phyloP scores from a whole-genome alignment of 1,284 basidiomycete species.

The Cryptococcus sp. region DNA sequence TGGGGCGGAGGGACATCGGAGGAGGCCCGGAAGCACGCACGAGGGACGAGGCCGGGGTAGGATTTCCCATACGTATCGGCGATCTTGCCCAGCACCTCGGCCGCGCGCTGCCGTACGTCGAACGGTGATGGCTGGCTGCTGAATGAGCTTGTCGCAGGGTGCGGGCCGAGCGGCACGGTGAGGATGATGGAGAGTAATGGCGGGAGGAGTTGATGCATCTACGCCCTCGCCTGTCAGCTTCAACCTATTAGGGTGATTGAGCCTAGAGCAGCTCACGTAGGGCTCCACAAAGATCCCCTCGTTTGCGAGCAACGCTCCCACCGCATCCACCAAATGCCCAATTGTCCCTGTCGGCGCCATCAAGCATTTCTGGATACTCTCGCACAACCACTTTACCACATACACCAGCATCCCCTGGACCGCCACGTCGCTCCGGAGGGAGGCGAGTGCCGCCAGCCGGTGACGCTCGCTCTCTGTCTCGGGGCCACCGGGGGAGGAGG shows the following conservation, averaged over 20 bases:
- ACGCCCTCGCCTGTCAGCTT: neutral
- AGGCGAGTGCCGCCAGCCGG: conserved; percentile 82
- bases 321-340: conserved; percentile 74
- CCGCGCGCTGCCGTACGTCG: conserved; percentile 68
- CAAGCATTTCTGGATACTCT: conserved; percentile 65
- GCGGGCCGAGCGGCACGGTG: conserved; percentile 66
- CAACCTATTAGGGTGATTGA: neutral
- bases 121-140: conserved; percentile 47
- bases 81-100: conserved; percentile 77
- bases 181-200: conserved; percentile 86
- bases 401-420: conserved; percentile 93
- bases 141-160: conserved; percentile 34
- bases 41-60: conserved; percentile 54
- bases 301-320: conserved; percentile 78
- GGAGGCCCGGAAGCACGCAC: conserved; percentile 30
- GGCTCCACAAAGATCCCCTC: conserved; percentile 90
- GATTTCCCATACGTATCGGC: conserved; percentile 51
- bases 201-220: conserved; percentile 94
- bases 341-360: conserved; percentile 61
- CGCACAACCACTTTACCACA: conserved; percentile 89
- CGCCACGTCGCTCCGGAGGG: conserved; percentile 83
- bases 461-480: conserved; percentile 53
- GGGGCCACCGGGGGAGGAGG: conserved; percentile 41
- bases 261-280: conserved; percentile 63
- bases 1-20: conserved; percentile 56